Conservation (phyloP, 2,329 filamentous ascomycete genomes). For the Aspergillus quadricinctus region DNA sequence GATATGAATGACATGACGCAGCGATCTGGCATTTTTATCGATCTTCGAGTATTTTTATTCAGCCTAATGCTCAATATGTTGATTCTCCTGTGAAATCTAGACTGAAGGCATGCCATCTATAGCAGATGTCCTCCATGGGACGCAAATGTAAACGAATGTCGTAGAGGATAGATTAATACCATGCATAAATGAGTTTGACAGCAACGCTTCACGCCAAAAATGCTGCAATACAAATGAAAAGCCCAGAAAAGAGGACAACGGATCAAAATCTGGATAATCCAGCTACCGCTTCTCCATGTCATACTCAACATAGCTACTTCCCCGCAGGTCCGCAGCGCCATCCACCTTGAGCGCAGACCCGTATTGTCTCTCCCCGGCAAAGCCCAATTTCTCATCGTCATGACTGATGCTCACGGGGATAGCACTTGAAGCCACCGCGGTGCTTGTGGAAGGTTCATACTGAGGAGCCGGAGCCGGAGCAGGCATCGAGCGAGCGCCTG, state of each 20-base stretch:
- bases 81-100: not conserved
- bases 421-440: not conserved
- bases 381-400: constrained; percentile 41
- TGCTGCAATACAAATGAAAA: not conserved
- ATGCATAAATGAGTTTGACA: not conserved
- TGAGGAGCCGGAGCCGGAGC: constrained; percentile 13
- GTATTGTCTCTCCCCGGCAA: constrained; percentile 36
- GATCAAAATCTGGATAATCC: not conserved
- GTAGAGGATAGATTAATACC: not conserved
- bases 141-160: not conserved
- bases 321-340: constrained; percentile 18
- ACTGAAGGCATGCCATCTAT: not conserved
- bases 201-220: constrained; percentile 1
- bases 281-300: constrained; percentile 27
- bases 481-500: not conserved
- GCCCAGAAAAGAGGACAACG: not conserved
- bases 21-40: not conserved
- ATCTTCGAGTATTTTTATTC: not conserved
- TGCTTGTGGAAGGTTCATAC: constrained; percentile 19
- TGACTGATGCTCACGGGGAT: constrained; percentile 8
- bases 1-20: not conserved
- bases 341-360: constrained; percentile 27
- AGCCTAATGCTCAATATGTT: not conserved
- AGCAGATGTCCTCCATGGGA: not conserved
- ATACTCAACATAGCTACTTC: constrained; percentile 38